phyloP scores from a whole-genome alignment of 768 basidiomycete species.

The Lactarius akahatsu region DNA sequence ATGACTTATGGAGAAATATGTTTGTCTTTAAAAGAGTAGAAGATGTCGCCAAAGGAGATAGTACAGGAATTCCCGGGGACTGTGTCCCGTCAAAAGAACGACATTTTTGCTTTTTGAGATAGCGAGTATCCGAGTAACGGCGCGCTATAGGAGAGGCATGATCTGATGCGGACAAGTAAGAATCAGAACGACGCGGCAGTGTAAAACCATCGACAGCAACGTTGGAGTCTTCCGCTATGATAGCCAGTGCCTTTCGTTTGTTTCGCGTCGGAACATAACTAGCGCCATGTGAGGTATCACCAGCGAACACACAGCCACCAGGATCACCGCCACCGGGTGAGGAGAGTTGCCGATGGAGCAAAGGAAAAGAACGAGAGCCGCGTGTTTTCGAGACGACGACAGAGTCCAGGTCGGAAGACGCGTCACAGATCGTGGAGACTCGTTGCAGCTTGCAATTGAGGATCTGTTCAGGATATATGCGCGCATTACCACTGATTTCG shows the following conservation, averaged over 20 bases:
- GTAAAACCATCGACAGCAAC: not conserved
- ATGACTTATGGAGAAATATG: not conserved
- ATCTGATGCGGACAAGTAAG: constrained; percentile 20
- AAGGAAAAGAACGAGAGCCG: not conserved
- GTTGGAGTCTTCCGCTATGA: not conserved
- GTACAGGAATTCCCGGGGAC: not conserved
- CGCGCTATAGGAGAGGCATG: not conserved
- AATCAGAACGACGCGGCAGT: not conserved
- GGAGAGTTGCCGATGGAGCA: not conserved
- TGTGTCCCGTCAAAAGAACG: not conserved
- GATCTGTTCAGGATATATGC: constrained; percentile 8
- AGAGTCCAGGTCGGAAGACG: not conserved
- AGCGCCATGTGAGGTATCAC: not conserved
- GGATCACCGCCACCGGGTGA: not conserved
- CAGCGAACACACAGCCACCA: not conserved
- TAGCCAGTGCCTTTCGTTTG: constrained; percentile 11
- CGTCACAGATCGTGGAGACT: not conserved
- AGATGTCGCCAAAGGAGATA: not conserved
- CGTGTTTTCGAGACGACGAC: not conserved
- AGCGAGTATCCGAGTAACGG: not conserved
- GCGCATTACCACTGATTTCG: not conserved
- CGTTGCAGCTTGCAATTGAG: not conserved
- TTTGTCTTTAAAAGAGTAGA: not conserved
- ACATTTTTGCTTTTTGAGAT: constrained; percentile 17
- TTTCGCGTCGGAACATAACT: not conserved